Evolutionary conservation across 768 basidiomycete genomes (phyloP).

Genomic region (Guyanaporus albipodus): DNA sequence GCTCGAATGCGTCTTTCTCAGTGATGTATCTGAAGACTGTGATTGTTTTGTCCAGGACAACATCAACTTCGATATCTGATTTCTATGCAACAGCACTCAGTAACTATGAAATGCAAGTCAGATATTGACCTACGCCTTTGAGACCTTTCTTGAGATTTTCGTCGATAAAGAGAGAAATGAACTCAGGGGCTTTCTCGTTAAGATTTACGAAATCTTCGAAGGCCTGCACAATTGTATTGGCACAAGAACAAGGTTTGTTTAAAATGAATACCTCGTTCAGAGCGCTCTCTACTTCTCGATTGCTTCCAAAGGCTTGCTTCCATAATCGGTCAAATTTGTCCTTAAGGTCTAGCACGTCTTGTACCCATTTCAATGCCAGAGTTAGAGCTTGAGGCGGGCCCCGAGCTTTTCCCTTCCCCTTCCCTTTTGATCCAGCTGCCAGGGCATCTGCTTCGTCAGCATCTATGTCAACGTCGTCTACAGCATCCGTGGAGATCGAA

Average conservation of each 20-base stretch:
- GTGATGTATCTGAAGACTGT: conserved; percentile 90
- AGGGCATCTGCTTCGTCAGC: conserved; percentile 35
- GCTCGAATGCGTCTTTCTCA: conserved; percentile 97
- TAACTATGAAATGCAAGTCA: not conserved
- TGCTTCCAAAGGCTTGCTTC: conserved; percentile 62
- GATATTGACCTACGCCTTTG: conserved; percentile 67
- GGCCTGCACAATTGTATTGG: conserved; percentile 50
- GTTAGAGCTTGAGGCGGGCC: conserved; percentile 40
- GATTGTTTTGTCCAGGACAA: conserved; percentile 91
- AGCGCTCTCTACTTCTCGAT: conserved; percentile 74
- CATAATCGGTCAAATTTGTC: conserved; percentile 84
- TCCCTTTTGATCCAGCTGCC: conserved; percentile 39
- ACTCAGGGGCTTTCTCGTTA: conserved; percentile 87
- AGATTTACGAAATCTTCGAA: conserved; percentile 89
- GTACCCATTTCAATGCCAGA: conserved; percentile 87
- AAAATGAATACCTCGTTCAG: conserved; percentile 71
- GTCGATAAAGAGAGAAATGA: conserved; percentile 94
- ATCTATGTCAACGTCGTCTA: conserved; percentile 34
- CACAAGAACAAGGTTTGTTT: not conserved
- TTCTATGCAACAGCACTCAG: conserved; percentile 51
- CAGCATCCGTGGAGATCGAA: conserved; percentile 41
- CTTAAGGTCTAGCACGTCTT: conserved; percentile 85
- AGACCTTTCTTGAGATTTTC: conserved; percentile 93
- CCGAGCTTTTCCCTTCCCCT: conserved; percentile 54
- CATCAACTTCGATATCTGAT: conserved; percentile 89